Evolutionary conservation across 2,329 filamentous ascomycete genomes (phyloP).

Genomic region (Phoma herbarum): DNA sequence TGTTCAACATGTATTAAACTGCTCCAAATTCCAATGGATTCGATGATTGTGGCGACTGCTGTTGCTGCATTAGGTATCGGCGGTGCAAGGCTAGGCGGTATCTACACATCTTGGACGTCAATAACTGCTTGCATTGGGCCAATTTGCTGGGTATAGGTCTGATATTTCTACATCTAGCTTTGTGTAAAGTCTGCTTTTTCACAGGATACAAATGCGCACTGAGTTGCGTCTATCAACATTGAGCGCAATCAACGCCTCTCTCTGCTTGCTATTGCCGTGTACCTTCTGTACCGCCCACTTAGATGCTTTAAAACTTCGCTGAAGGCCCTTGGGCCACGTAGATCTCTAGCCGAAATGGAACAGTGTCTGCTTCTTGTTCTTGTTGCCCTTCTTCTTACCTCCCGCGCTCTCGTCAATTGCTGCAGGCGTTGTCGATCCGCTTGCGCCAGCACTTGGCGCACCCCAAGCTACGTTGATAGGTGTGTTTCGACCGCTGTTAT

Average conservation of each 20-base stretch:
- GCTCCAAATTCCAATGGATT: neutral
- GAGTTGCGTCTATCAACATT: neutral
- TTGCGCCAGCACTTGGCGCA: slow-evolving; percentile 40
- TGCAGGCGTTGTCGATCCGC: slow-evolving; percentile 34
- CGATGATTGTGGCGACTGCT: neutral
- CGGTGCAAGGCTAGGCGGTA: slow-evolving; percentile 4
- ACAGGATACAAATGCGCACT: neutral
- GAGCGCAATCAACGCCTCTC: neutral
- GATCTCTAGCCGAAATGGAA: slow-evolving; percentile 58
- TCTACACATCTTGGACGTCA: neutral
- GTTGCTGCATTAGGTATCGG: neutral
- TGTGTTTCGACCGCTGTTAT: slow-evolving; percentile 52
- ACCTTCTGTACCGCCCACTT: neutral
- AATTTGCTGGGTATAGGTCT: neutral
- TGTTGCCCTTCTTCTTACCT: slow-evolving; percentile 58
- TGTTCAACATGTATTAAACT: neutral
- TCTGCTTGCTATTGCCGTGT: slow-evolving; percentile 9
- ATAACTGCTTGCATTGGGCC: neutral
- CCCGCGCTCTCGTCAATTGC: slow-evolving; percentile 33
- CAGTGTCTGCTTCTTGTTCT: slow-evolving; percentile 61
- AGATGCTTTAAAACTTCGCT: neutral
- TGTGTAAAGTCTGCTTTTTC: neutral
- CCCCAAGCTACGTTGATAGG: slow-evolving; percentile 53
- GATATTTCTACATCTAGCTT: neutral
- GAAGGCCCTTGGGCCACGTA: neutral